Conservation (phyloP, 257 asterid genomes). For the Lithospermum erythrorhizon region DNA sequence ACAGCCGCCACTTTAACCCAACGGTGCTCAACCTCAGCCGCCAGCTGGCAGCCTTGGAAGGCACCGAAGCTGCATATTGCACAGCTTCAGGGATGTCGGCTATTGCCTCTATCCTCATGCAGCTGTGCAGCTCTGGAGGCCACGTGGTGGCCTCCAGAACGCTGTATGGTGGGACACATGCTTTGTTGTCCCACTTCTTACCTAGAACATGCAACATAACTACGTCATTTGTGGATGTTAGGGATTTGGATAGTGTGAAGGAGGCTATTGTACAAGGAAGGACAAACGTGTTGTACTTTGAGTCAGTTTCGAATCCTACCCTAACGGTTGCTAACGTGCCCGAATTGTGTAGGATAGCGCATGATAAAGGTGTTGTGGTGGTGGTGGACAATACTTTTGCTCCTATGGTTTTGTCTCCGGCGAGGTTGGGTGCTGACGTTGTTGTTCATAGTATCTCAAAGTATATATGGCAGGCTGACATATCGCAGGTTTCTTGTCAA, state of each 20-base stretch:
- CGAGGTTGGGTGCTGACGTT: slow-evolving; percentile 79
- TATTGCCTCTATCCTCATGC: slow-evolving; percentile 67
- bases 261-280: slow-evolving; percentile 51
- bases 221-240: slow-evolving; percentile 75
- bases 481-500: slow-evolving; percentile 54
- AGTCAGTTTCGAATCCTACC: slow-evolving; percentile 71
- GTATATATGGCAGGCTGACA: slow-evolving; percentile 90
- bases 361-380: slow-evolving; percentile 70
- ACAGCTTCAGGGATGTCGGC: slow-evolving; percentile 98
- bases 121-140: slow-evolving; percentile 84
- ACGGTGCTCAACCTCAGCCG: slow-evolving; percentile 87
- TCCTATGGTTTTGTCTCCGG: slow-evolving; percentile 97
- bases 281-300: slow-evolving; percentile 73
- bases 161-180: slow-evolving; percentile 91
- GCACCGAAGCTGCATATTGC: slow-evolving; percentile 95
- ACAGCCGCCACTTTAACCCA: slow-evolving; percentile 96
- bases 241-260: slow-evolving; percentile 41
- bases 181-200: slow-evolving; percentile 61
- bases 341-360: slow-evolving; percentile 62
- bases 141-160: slow-evolving; percentile 78
- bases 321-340: slow-evolving; percentile 84
- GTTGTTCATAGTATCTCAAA: slow-evolving; percentile 88
- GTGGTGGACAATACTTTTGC: slow-evolving; percentile 90
- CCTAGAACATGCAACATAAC: slow-evolving; percentile 78
- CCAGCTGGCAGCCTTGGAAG: slow-evolving; percentile 83